Percentiles rank a stretch among this genome's conserved stretches.
phyloP scores from a whole-genome alignment of 257 asterid genomes.

The Knoxia roxburghii region DNA sequence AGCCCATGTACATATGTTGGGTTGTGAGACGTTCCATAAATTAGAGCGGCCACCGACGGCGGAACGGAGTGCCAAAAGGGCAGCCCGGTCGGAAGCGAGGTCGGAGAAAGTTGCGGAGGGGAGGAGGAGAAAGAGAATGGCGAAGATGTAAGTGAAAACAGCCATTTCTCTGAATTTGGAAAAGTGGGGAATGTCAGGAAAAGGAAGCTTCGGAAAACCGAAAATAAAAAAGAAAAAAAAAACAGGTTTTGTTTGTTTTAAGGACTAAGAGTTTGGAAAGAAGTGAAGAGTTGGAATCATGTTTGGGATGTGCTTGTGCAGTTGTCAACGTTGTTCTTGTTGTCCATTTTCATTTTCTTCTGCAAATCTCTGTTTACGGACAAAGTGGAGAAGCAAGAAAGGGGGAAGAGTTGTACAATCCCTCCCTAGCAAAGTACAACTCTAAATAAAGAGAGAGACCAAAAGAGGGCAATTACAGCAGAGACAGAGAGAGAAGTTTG shows the following conservation, averaged over 20 bases:
- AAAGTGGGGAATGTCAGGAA: slow-evolving; percentile 7
- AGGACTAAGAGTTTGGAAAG: background rate
- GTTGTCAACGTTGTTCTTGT: background rate
- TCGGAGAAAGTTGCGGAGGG: slow-evolving; percentile 36
- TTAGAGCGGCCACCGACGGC: slow-evolving; percentile 75
- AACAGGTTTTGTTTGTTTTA: background rate
- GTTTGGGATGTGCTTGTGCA: background rate
- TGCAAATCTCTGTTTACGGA: background rate
- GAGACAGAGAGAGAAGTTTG: background rate
- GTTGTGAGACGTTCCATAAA: slow-evolving; percentile 61
- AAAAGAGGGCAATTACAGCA: background rate
- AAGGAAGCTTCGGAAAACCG: background rate
- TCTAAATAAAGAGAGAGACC: background rate
- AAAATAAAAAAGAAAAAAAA: background rate
- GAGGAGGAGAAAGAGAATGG: slow-evolving; percentile 19
- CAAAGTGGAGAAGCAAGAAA: background rate
- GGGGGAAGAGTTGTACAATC: background rate
- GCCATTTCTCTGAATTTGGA: slow-evolving; percentile 2
- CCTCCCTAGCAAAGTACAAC: background rate
- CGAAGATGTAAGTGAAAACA: slow-evolving; percentile 11
- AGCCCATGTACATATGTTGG: slow-evolving; percentile 67
- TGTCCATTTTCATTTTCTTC: background rate
- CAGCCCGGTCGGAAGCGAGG: slow-evolving; percentile 72
- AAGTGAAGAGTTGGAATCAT: slow-evolving; percentile 17
- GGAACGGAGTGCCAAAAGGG: slow-evolving; percentile 63